These are phyloP conservation scores for Saprolegnia parasitica DNA, from an alignment of 352 stramenopile species.

Conservation along the genomic window DNA sequence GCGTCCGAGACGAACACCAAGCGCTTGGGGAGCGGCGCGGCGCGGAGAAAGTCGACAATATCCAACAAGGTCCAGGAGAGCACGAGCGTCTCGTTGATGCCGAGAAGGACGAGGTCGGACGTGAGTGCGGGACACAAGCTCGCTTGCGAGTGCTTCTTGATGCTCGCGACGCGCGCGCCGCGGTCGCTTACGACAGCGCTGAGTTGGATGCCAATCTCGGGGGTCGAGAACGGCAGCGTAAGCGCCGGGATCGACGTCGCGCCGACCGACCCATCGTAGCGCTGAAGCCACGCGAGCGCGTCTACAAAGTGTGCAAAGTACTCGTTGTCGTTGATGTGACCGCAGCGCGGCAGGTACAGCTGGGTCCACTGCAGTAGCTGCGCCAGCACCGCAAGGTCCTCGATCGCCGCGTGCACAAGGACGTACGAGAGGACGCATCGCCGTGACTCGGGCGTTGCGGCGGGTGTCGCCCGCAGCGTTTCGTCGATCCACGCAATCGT, in stretches of 20 bases:
- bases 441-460: constrained; percentile 50
- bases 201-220: constrained; percentile 79
- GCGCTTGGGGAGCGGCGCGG: constrained; percentile 64
- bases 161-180: constrained; percentile 65
- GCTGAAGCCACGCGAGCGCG: constrained; percentile 73
- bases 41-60: constrained; percentile 56
- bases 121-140: constrained; percentile 63
- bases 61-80: constrained; percentile 75
- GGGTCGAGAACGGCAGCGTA: constrained; percentile 74
- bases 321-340: constrained; percentile 50
- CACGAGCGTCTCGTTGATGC: constrained; percentile 78
- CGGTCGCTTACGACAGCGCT: constrained; percentile 69
- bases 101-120: constrained; percentile 67
- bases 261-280: constrained; percentile 39
- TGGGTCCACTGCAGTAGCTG: constrained; percentile 60
- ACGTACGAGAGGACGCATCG: constrained; percentile 60
- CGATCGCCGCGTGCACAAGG: constrained; percentile 54
- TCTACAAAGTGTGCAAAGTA: constrained; percentile 57
- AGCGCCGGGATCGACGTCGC: constrained; percentile 51
- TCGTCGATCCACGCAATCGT: constrained; percentile 48
- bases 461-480: constrained; percentile 51
- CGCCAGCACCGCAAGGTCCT: constrained; percentile 48
- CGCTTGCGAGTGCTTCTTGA: constrained; percentile 78
- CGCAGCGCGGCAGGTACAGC: constrained; percentile 58
- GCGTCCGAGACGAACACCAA: constrained; percentile 81